Evolutionary conservation across 2,329 filamentous ascomycete species (phyloP).

Genomic region (Phoma sp.): DNA sequence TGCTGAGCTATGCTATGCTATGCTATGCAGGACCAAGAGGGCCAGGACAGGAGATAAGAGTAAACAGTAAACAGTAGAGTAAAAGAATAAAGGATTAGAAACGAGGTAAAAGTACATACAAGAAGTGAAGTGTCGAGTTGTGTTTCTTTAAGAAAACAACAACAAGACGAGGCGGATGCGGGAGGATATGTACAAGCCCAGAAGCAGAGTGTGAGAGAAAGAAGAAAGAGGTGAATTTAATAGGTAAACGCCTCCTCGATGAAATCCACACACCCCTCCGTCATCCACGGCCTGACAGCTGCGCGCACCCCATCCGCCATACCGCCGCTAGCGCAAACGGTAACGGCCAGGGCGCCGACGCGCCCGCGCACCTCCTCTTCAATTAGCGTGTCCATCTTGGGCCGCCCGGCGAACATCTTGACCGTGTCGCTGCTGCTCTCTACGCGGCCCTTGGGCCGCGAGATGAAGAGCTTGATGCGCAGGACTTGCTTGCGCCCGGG

Average conservation of each 20-base stretch:
- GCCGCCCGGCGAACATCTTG: conserved; percentile 67
- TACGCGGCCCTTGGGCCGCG: conserved; percentile 63
- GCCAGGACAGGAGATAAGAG: too few species aligned
- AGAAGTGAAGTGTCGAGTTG: conserved; percentile 11
- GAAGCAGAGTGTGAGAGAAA: background rate
- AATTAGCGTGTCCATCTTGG: conserved; percentile 61
- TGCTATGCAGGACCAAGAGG: background rate
- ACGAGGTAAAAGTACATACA: conserved; percentile 28
- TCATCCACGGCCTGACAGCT: conserved; percentile 59
- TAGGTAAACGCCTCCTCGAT: conserved; percentile 72
- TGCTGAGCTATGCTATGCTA: background rate
- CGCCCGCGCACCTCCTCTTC: conserved; percentile 62
- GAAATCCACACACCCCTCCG: conserved; percentile 64
- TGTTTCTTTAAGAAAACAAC: too few species aligned
- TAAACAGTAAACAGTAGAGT: background rate
- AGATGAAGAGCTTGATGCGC: conserved; percentile 67
- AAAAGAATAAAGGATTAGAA: conserved; percentile 29
- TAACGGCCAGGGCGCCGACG: conserved; percentile 66
- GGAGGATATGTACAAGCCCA: background rate
- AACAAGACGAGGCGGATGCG: too few species aligned
- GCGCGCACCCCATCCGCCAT: conserved; percentile 67
- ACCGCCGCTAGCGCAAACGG: conserved; percentile 67
- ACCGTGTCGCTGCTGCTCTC: conserved; percentile 64
- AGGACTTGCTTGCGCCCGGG: conserved; percentile 65
- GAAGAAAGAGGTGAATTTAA: conserved; percentile 36